Percentiles rank a stretch among this genome's conserved stretches.
Evolutionary conservation across 2,329 filamentous ascomycete genomes (phyloP).

Genomic region (Lecanicillium sp.): DNA sequence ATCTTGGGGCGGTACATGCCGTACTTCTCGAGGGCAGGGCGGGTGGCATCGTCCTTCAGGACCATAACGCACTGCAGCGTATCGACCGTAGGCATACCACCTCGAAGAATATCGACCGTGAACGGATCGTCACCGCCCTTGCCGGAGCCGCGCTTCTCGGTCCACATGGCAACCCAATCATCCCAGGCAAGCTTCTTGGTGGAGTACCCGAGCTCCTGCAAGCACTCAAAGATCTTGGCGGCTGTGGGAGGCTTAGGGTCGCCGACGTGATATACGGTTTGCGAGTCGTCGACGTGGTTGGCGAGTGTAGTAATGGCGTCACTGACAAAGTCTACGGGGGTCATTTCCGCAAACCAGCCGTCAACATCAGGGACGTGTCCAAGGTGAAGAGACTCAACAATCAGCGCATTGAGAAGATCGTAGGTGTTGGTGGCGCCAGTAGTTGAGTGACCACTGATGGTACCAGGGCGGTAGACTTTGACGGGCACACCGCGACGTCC

Average conservation of each 20-base stretch:
- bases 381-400: constrained; percentile 70
- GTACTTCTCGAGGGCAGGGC: constrained; percentile 45
- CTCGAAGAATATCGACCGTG: constrained; percentile 70
- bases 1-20: constrained; percentile 59
- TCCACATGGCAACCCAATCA: constrained; percentile 69
- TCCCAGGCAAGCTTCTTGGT: constrained; percentile 61
- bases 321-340: constrained; percentile 74
- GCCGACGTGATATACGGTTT: constrained; percentile 65
- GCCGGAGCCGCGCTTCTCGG: constrained; percentile 55
- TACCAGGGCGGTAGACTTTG: constrained; percentile 65
- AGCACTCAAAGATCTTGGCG: constrained; percentile 54
- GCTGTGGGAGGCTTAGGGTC: constrained; percentile 65
- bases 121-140: constrained; percentile 65
- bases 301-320: constrained; percentile 64
- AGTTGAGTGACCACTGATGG: constrained; percentile 69
- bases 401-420: constrained; percentile 67
- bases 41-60: constrained; percentile 62
- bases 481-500: constrained; percentile 61
- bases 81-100: constrained; percentile 71
- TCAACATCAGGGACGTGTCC: constrained; percentile 63
- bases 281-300: constrained; percentile 53
- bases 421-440: constrained; percentile 72
- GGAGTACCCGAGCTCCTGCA: constrained; percentile 61
- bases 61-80: constrained; percentile 65
- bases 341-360: constrained; percentile 77